Base-by-base conservation (phyloP, 129 eudicot genomes). In the Erigeron canadensis region DNA sequence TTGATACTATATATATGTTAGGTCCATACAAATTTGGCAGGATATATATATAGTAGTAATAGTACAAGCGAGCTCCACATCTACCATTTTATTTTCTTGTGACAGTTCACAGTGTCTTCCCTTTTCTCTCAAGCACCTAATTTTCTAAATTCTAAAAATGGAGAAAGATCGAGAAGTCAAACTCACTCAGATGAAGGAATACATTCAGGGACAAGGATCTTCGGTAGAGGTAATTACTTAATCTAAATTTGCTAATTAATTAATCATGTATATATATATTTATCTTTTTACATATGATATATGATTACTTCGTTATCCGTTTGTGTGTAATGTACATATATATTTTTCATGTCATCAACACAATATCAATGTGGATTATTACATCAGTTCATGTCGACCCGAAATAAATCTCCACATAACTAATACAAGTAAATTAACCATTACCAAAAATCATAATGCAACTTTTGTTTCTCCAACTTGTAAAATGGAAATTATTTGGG, bases 101-200 rank as follows among this genome's bases (percentile, higher is more conserved):
- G 17, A 10, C 0, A 23, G 6, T 11, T 4, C 17, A n/a, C n/a
- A 50, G 5, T 50, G 17, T 50, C 8, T 10, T 50, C 56, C 56
- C 15, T 10, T 15, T 13, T 2, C 56, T 50, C 16, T 50, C 16
- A 50, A 15, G 16, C 17, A 6, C 17, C 5, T 50, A 7, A 50
- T 60, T 60, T 40, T 40, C 48, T 13, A 18, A 63, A 63, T 2
- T n/a, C 23, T 39, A n/a, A 63, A 62, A 63, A 63, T 63, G 68
- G 68, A 21, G 19, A 10, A 63, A 63, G 48, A 63, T 16, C 50
- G 41, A 38, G 41, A 63, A 15, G 3, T 17, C 3, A 40, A 63
- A 16, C 17, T 63, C 10, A n/a, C 28, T n/a, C 47, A 39, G 68
- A 40, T 63, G 68, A 63, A 8, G 45, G 48, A 39, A 39, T 17